Evolutionary conservation across 2,329 filamentous ascomycete species (phyloP).

Genomic region (Neofusicoccum ribis): DNA sequence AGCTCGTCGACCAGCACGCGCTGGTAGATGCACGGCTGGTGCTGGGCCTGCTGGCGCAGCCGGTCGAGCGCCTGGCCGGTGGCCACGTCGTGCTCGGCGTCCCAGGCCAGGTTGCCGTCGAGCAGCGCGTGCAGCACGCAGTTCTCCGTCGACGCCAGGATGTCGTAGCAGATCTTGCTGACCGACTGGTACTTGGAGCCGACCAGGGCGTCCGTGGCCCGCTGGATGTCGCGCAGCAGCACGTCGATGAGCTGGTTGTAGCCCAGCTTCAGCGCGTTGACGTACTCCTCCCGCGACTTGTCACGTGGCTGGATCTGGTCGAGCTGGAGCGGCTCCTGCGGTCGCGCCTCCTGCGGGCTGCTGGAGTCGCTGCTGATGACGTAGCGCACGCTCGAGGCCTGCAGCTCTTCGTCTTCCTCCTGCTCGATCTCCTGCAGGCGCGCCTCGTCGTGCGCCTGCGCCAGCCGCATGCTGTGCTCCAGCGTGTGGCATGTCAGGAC

Average conservation of each 20-base stretch:
- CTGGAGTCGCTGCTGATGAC: not conserved
- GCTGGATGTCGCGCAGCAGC: slow-evolving; percentile 17
- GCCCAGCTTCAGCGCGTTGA: slow-evolving; percentile 18
- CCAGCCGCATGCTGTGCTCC: slow-evolving; percentile 19
- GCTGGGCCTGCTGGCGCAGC: slow-evolving; percentile 11
- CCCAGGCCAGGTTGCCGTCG: slow-evolving; percentile 22
- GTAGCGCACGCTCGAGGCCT: slow-evolving; percentile 15
- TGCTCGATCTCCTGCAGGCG: slow-evolving; percentile 17
- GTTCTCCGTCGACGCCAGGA: slow-evolving; percentile 20
- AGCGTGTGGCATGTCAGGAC: slow-evolving; percentile 20
- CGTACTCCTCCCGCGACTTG: slow-evolving; percentile 20
- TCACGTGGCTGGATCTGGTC: slow-evolving; percentile 19
- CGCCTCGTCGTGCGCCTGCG: slow-evolving; percentile 15
- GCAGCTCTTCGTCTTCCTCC: slow-evolving; percentile 18
- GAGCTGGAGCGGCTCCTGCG: slow-evolving; percentile 10
- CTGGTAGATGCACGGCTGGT: slow-evolving; percentile 21
- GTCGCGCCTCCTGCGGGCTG: not conserved
- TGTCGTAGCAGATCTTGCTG: slow-evolving; percentile 21
- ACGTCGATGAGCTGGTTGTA: slow-evolving; percentile 21
- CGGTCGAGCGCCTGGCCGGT: slow-evolving; percentile 10
- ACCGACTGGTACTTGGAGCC: slow-evolving; percentile 16
- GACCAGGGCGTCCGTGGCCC: slow-evolving; percentile 13
- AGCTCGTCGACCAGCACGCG: slow-evolving; percentile 21
- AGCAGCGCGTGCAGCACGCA: slow-evolving; percentile 19
- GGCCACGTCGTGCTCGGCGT: slow-evolving; percentile 17